Evolutionary conservation across 2,329 filamentous ascomycete species (phyloP).

Genomic region (Teratosphaeria viscida): DNA sequence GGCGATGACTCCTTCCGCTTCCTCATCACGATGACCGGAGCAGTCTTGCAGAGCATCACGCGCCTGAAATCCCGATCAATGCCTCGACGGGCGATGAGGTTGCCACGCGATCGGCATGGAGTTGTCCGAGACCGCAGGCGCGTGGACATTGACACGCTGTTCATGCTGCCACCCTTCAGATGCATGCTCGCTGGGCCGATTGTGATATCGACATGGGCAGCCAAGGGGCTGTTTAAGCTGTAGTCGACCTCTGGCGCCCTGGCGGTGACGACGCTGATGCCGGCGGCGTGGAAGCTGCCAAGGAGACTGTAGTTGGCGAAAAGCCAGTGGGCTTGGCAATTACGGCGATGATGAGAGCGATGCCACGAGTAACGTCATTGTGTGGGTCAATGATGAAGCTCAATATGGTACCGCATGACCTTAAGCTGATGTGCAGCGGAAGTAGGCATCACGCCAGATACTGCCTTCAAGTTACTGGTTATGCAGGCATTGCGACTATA

Average conservation of each 20-base stretch:
- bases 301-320: too few species aligned
- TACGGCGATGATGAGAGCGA: too few species aligned
- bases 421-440: too few species aligned
- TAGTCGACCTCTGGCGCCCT: background rate
- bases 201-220: background rate
- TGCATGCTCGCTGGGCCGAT: background rate
- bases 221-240: background rate
- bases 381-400: too few species aligned
- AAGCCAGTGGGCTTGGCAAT: too few species aligned
- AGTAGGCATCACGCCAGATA: too few species aligned
- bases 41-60: background rate
- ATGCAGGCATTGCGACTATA: too few species aligned
- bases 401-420: too few species aligned
- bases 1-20: background rate
- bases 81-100: background rate
- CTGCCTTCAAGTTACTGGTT: too few species aligned
- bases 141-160: background rate
- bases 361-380: too few species aligned
- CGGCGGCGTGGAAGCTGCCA: too few species aligned
- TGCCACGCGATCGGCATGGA: background rate
- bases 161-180: background rate
- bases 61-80: background rate
- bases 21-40: background rate
- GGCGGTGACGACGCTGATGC: background rate
- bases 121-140: background rate